Conservation (phyloP, 371 early-diverging fungal genomes). For the Conidiobolus coronatus region DNA sequence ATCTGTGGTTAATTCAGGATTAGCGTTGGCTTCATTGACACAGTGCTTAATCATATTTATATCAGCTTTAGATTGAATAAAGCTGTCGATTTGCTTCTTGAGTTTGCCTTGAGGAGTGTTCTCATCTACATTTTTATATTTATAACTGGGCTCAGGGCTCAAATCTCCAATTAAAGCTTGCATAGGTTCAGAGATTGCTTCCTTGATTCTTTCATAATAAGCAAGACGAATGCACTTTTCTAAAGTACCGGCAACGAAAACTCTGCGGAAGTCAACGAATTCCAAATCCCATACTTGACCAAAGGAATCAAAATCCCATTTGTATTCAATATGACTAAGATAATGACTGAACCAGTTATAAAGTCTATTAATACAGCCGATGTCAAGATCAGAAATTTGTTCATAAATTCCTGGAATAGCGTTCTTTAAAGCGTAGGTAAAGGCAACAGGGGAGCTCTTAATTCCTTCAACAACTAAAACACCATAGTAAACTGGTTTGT, state of each 20-base stretch:
- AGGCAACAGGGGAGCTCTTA: conserved; percentile 34
- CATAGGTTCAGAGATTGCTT: conserved; percentile 41
- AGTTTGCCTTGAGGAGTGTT: no score
- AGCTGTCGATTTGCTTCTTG: no score
- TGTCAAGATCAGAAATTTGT: conserved; percentile 46
- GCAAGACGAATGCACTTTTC: conserved; percentile 50
- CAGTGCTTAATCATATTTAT: no score
- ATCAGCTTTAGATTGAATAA: no score
- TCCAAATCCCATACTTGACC: no score
- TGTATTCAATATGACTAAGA: conserved; percentile 76
- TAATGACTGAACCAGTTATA: conserved; percentile 74
- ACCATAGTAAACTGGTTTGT: conserved; percentile 50
- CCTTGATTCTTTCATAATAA: conserved; percentile 71
- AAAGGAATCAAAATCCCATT: conserved; percentile 55
- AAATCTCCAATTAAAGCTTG: conserved; percentile 26
- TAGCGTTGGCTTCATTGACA: no score
- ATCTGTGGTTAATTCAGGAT: no score
- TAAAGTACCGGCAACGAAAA: conserved; percentile 62
- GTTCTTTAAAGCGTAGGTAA: conserved; percentile 21
- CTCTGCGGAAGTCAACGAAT: conserved; percentile 16
- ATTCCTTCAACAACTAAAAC: conserved; percentile 62
- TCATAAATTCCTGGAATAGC: conserved; percentile 32
- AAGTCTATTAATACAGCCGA: conserved; percentile 59
- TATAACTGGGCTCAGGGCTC: conserved; percentile 44
- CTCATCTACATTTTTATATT: conserved; percentile 11